A percentile compares a stretch with the other conserved stretches of the same genome.
Evolutionary conservation across 495 filamentous ascomycete genomes (phyloP).

Genomic region (Acidomyces sp.): DNA sequence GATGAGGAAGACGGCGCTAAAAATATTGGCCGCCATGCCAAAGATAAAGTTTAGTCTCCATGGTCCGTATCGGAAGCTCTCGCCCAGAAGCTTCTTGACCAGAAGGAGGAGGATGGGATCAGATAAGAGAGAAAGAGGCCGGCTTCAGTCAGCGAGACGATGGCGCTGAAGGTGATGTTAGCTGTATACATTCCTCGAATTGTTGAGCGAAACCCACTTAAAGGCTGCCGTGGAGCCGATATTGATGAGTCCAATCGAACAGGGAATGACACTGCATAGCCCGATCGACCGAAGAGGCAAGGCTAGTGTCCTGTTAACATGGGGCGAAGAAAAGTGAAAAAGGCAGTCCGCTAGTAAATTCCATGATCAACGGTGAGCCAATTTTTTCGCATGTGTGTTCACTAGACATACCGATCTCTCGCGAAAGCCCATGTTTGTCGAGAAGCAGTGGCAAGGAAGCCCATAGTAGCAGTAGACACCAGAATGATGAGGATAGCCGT

Average conservation of each 20-base stretch:
- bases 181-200: conserved; percentile 33
- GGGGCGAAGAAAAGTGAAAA: conserved; percentile 6
- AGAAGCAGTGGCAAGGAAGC: conserved; percentile 9
- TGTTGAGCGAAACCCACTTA: conserved; percentile 3
- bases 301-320: conserved; percentile 5
- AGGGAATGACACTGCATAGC: conserved; percentile 2
- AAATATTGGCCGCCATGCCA: no score
- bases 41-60: conserved; percentile 3
- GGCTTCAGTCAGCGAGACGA: conserved; percentile 16
- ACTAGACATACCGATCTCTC: conserved; percentile 1
- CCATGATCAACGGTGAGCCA: no score
- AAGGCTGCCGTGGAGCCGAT: conserved; percentile 23
- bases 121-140: conserved; percentile 17
- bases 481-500: conserved; percentile 8
- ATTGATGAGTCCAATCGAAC: conserved; percentile 20
- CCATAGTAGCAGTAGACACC: conserved; percentile 5
- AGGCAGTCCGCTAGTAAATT: conserved; percentile 7
- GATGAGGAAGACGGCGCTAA: conserved; percentile 3
- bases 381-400: no score
- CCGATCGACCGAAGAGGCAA: conserved; percentile 6
- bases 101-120: conserved; percentile 15
- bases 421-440: conserved; percentile 15
- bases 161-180: conserved; percentile 22
- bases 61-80: conserved; percentile 8
- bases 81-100: conserved; percentile 3